A percentile compares a stretch with the other conserved stretches of the same genome.
Evolutionary conservation across 495 filamentous ascomycete species (phyloP).

Genomic region (Elasticomyces elasticus): DNA sequence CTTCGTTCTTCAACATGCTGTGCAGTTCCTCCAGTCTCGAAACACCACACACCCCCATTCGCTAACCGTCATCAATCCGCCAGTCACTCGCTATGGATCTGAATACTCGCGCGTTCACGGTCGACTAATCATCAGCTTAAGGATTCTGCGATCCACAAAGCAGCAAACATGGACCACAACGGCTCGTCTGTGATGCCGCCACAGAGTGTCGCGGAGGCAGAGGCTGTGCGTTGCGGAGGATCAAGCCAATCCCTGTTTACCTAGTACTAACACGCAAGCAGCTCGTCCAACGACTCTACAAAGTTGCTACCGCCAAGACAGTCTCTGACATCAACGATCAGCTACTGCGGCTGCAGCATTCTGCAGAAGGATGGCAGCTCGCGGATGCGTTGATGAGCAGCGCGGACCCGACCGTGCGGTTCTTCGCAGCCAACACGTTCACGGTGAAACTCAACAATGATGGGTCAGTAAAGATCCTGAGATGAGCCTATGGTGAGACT

Average conservation of each 20-base stretch:
- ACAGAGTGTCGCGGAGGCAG: constrained; percentile 14
- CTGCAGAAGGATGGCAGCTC: constrained; percentile 73
- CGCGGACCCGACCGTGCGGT: constrained; percentile 61
- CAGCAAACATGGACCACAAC: constrained; percentile 3
- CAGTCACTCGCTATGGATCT: too few relatives aligned
- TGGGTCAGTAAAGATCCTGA: constrained; percentile 29
- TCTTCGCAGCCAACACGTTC: constrained; percentile 90
- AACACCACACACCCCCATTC: too few relatives aligned
- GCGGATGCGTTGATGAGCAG: constrained; percentile 61
- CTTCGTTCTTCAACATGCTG: too few relatives aligned
- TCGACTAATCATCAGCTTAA: not conserved
- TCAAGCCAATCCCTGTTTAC: not conserved
- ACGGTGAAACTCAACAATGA: constrained; percentile 86
- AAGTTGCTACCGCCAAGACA: constrained; percentile 50
- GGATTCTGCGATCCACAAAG: not conserved
- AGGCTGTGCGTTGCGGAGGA: not conserved
- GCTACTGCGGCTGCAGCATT: constrained; percentile 67
- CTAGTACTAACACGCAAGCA: not conserved
- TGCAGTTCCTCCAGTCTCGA: too few relatives aligned
- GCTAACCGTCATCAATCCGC: too few relatives aligned
- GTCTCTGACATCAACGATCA: constrained; percentile 62
- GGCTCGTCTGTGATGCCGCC: not conserved
- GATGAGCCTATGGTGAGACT: constrained; percentile 16
- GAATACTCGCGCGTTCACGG: too few relatives aligned
- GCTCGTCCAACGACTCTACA: constrained; percentile 49